Percentiles rank a stretch among this genome's conserved stretches.
Conservation (phyloP, 2,329 filamentous ascomycete species). For the Colletotrichum sp. region DNA sequence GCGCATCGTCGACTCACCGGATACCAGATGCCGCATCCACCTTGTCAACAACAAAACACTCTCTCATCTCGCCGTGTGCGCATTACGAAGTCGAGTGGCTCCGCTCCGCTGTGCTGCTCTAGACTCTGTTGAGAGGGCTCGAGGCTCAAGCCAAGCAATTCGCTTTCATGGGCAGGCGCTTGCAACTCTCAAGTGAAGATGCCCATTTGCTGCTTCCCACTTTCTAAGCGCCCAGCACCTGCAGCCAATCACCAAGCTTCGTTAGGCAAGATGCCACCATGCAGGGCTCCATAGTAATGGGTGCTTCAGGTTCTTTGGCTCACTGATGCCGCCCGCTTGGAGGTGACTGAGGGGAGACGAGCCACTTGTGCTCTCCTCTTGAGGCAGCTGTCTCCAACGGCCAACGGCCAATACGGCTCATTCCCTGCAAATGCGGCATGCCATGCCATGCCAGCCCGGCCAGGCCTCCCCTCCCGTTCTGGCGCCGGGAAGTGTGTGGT, state of each 20-base stretch:
- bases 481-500: neutral
- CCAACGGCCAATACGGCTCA: neutral
- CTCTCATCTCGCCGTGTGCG: constrained; percentile 6
- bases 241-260: constrained; percentile 23
- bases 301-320: constrained; percentile 14
- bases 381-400: neutral
- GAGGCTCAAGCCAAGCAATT: constrained; percentile 14
- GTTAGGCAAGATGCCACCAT: constrained; percentile 19
- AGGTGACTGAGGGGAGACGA: neutral
- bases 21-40: neutral
- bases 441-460: constrained; percentile 5
- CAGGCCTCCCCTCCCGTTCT: constrained; percentile 9
- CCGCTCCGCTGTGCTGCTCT: constrained; percentile 1
- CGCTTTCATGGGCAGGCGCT: constrained; percentile 19
- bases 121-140: neutral
- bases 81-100: constrained; percentile 8
- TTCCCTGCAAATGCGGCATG: neutral
- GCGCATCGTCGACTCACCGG: constrained; percentile 17
- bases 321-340: constrained; percentile 1
- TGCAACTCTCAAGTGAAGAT: constrained; percentile 15
- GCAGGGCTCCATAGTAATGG: constrained; percentile 13
- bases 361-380: neutral
- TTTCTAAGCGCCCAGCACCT: constrained; percentile 21
- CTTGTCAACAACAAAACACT: neutral
- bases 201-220: constrained; percentile 12